Conservation (phyloP, 768 basidiomycete species). For the Serendipita sp. region DNA sequence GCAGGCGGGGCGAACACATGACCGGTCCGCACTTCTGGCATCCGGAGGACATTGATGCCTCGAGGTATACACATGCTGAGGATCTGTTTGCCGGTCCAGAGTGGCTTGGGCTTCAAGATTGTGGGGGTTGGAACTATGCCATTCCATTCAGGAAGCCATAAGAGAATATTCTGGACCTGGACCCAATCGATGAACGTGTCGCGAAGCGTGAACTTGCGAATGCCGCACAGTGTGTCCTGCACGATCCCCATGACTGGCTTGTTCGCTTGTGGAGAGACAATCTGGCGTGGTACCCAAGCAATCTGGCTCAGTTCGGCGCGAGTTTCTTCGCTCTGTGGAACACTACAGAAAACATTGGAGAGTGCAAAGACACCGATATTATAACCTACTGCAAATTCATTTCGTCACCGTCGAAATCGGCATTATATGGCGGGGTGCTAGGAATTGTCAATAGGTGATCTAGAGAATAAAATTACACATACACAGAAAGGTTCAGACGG, state of each 20-base stretch:
- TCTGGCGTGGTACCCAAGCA: constrained; percentile 96
- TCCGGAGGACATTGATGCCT: constrained; percentile 83
- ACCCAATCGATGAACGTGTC: constrained; percentile 94
- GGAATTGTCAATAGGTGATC: constrained; percentile 3
- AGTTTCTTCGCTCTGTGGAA: constrained; percentile 97
- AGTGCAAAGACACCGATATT: background rate
- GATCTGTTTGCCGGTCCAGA: constrained; percentile 98
- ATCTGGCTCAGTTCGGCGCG: constrained; percentile 96
- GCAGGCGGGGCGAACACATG: constrained; percentile 44
- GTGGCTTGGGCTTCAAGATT: constrained; percentile 88
- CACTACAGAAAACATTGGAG: constrained; percentile 32
- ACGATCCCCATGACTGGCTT: constrained; percentile 99
- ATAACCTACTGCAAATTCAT: constrained; percentile 99
- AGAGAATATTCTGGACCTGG: constrained; percentile 88
- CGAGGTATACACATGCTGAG: constrained; percentile 82
- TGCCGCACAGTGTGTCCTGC: constrained; percentile 94
- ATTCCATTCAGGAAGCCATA: constrained; percentile 98
- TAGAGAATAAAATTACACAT: constrained; percentile 26
- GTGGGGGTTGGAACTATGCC: constrained; percentile 82
- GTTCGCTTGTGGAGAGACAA: constrained; percentile 98
- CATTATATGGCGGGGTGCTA: constrained; percentile 94
- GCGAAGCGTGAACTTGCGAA: constrained; percentile 91
- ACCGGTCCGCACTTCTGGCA: constrained; percentile 59
- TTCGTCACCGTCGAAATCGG: constrained; percentile 99
- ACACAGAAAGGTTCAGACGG: constrained; percentile 95